A percentile compares a stretch with the other conserved stretches of the same genome.
These are phyloP conservation scores for Saccharum spontaneum DNA, from an alignment of 176 grass and related monocot species.

Conservation along the genomic window DNA sequence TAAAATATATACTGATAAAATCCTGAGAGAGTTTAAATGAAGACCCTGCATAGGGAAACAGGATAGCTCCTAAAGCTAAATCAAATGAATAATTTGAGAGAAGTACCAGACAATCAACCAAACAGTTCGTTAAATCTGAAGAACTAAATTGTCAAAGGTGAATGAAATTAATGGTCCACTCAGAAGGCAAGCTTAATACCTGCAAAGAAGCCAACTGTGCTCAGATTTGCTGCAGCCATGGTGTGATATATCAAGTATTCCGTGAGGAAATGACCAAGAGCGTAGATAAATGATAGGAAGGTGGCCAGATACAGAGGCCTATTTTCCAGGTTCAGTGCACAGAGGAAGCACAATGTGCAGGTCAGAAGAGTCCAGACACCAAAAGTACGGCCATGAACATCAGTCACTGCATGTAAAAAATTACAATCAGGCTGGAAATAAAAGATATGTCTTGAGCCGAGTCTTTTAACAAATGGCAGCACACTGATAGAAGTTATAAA, in stretches of 20 bases:
- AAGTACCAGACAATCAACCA: not conserved
- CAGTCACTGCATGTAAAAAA: slow-evolving; percentile 66
- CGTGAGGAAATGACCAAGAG: slow-evolving; percentile 81
- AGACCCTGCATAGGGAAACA: not conserved
- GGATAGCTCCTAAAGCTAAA: not conserved
- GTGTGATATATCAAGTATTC: slow-evolving; percentile 85
- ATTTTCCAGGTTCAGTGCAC: slow-evolving; percentile 82
- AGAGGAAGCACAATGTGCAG: slow-evolving; percentile 85
- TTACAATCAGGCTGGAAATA: not conserved
- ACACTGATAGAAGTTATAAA: not conserved
- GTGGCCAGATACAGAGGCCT: slow-evolving; percentile 75
- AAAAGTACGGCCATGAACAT: slow-evolving; percentile 88
- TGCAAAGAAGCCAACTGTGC: slow-evolving; percentile 84
- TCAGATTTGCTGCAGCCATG: slow-evolving; percentile 80
- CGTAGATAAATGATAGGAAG: slow-evolving; percentile 82
- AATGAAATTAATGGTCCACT: not conserved
- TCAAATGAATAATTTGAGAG: not conserved
- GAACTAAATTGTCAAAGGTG: not conserved
- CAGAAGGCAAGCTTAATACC: slow-evolving; percentile 40
- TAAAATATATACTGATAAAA: not conserved
- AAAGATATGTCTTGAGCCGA: not conserved
- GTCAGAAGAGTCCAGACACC: slow-evolving; percentile 89
- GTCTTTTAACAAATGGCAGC: not conserved
- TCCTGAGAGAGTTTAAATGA: not conserved
- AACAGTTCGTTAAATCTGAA: not conserved